Conservation (phyloP, 176 grass and related monocot species). For the Leersia perrieri region DNA sequence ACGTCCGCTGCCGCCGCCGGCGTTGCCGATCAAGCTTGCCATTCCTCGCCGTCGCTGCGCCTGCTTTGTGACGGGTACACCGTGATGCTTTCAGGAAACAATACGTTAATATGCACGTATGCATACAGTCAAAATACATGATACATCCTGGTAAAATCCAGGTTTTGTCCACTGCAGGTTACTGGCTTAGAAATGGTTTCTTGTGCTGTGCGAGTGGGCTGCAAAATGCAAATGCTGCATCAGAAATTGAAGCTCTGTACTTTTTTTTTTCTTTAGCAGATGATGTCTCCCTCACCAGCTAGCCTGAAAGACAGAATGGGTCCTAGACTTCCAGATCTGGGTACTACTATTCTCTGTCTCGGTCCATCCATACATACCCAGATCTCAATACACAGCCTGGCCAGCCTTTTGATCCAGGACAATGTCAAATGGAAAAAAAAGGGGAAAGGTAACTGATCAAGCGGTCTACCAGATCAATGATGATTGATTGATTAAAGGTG, state of each 20-base stretch:
- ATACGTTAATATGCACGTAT: neutral
- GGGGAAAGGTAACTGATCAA: neutral
- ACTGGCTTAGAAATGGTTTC: neutral
- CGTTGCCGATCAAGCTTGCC: too few relatives aligned
- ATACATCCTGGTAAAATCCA: neutral
- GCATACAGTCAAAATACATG: too few relatives aligned
- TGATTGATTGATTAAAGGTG: constrained; percentile 29
- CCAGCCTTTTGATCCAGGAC: constrained; percentile 23
- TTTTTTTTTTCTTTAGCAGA: too few relatives aligned
- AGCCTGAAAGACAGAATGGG: too few relatives aligned
- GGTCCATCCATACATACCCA: neutral
- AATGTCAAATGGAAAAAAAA: constrained; percentile 7
- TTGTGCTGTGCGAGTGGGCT: too few relatives aligned
- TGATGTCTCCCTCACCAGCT: too few relatives aligned
- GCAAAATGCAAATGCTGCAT: too few relatives aligned
- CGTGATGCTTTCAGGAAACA: neutral
- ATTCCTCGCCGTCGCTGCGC: too few relatives aligned
- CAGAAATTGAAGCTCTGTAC: neutral
- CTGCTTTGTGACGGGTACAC: too few relatives aligned
- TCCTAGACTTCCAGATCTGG: too few relatives aligned
- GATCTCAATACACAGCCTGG: constrained; percentile 21
- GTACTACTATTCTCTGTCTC: neutral
- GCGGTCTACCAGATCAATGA: constrained; percentile 13
- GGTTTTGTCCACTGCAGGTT: neutral
- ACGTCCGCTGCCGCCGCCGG: too few relatives aligned